Base-by-base conservation (phyloP, 2,329 filamentous ascomycete species). In the Aspergillus phoenicis region DNA sequence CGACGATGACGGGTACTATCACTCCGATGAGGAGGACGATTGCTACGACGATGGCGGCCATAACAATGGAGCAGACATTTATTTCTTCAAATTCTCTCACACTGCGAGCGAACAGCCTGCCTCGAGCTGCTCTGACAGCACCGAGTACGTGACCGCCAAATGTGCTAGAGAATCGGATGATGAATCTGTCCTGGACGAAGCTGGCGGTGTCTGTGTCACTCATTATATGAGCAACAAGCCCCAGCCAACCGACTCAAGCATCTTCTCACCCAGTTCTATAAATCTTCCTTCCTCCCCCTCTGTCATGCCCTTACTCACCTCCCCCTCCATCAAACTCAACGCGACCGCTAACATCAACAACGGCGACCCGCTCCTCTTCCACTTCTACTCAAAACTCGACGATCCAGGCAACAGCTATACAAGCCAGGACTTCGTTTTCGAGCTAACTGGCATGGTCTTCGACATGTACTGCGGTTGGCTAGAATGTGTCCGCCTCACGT, bases 371-470 rank as follows among this genome's bases (percentile, higher is more conserved):
- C 68, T 75, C 17, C 48, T 70, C 8, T 64, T 68, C 1, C 70
- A 67, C 60, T 71, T 74, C 57, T 57, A 62, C 17, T 24, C 54
- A 5, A 75, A 74, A 52, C 64, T 75, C 33, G 3, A 52, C 61
- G 33, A 60, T 49, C 60, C 15, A 62, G 55, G 4, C 17, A 62
- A 64, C 4, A 60, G 48, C 1, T 75, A 75, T 38, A 71, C 64
- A 1, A 8, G 48, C 6, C 55, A 69, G 6, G 71, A 75, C 52
- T 49, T 73, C n/a, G 36, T 55, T 5, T 41, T 24, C 6, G 73
- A 76, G 52, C 58, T 75, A 2, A 57, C 61, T 2, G 72, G 73
- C 8, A 62, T 76, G 17, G 38, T 75, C 4, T 57, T 72, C 47
- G 71, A 74, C 58, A 62, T 66, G 6, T 71, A 67, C 54, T 69